phyloP scores from a whole-genome alignment of 768 basidiomycete species.

The Arthromyces matolae region DNA sequence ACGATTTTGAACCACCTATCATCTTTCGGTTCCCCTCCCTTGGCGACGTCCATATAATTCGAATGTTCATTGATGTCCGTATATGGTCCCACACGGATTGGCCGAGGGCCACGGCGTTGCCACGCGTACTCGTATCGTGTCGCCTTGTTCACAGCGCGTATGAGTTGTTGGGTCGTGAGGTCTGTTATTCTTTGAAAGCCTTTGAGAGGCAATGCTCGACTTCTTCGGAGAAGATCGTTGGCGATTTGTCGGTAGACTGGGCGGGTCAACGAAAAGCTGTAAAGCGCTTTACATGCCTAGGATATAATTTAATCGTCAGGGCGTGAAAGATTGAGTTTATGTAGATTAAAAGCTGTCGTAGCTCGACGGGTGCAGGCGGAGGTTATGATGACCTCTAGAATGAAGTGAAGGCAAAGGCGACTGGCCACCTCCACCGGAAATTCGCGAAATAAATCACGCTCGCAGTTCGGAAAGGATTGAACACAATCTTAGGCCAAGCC shows the following conservation, averaged over 20 bases:
- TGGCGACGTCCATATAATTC: conserved; percentile 35
- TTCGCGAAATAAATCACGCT: too few species aligned
- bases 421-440: neutral
- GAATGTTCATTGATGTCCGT: conserved; percentile 31
- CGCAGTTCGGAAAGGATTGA: too few species aligned
- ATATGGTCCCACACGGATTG: conserved; percentile 32
- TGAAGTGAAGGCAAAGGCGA: neutral
- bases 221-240: conserved; percentile 56
- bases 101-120: conserved; percentile 55
- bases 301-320: conserved; percentile 5
- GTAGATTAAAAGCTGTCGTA: neutral
- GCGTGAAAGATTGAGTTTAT: neutral
- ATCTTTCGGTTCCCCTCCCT: conserved; percentile 15
- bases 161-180: conserved; percentile 57
- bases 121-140: conserved; percentile 59
- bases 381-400: neutral
- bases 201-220: conserved; percentile 63
- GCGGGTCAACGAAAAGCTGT: conserved; percentile 58
- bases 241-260: conserved; percentile 68
- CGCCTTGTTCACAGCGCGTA: conserved; percentile 61
- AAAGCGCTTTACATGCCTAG: conserved; percentile 61
- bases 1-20: conserved; percentile 76
- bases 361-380: neutral
- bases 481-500: too few species aligned
- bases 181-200: conserved; percentile 69